Conservation (phyloP, 176 grass and related monocot species). For the Avena insularis region DNA sequence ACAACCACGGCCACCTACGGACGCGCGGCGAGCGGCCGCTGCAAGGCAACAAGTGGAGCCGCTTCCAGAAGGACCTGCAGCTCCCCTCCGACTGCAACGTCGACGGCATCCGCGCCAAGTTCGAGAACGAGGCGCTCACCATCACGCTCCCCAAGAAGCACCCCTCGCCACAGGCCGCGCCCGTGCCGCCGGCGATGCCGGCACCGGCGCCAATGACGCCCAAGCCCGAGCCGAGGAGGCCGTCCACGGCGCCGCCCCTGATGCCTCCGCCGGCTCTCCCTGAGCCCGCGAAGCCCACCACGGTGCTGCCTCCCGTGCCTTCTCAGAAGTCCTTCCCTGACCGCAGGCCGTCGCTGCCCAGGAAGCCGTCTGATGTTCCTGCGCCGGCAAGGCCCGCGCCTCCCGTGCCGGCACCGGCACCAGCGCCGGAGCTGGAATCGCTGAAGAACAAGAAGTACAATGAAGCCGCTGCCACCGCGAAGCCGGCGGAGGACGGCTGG, state of each 20-base stretch:
- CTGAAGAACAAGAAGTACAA: too few species aligned
- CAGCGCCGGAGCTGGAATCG: background rate
- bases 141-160: slow-evolving; percentile 64
- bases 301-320: background rate
- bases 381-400: slow-evolving; percentile 11
- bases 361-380: background rate
- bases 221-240: background rate
- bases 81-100: slow-evolving; percentile 53
- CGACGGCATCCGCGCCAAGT: slow-evolving; percentile 70
- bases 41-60: slow-evolving; percentile 50
- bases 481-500: background rate
- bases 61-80: slow-evolving; percentile 62
- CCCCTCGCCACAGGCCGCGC: background rate
- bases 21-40: slow-evolving; percentile 46
- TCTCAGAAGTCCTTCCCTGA: background rate
- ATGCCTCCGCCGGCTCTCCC: slow-evolving; percentile 5
- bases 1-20: slow-evolving; percentile 61
- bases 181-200: background rate
- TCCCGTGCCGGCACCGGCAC: background rate
- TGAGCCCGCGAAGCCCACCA: background rate
- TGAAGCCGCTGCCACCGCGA: too few species aligned
- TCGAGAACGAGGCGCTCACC: slow-evolving; percentile 64
- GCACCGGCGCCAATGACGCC: background rate
- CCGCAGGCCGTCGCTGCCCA: slow-evolving; percentile 25
- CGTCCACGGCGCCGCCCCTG: background rate